Evolutionary conservation across 2,329 filamentous ascomycete genomes (phyloP).

Genomic region (Xylogone sp.): DNA sequence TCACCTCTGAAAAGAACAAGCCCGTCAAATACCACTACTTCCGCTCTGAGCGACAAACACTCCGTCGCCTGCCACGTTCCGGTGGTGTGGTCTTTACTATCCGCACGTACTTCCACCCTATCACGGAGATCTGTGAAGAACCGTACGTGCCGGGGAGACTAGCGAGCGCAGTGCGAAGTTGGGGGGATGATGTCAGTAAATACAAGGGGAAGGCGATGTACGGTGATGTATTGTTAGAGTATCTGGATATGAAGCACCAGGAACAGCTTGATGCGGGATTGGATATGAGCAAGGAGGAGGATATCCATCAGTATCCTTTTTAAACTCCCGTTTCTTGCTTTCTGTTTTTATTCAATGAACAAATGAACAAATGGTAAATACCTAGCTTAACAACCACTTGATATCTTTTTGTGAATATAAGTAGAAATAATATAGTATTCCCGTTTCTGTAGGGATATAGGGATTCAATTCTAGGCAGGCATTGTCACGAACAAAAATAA

Average conservation of each 20-base stretch:
- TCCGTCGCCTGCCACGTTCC: conserved; percentile 53
- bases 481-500: no score
- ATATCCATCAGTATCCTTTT: conserved; percentile 58
- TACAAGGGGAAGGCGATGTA: conserved; percentile 81
- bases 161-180: conserved; percentile 75
- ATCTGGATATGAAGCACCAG: conserved; percentile 68
- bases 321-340: conserved; percentile 10
- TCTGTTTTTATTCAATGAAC: neutral
- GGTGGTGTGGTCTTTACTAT: conserved; percentile 58
- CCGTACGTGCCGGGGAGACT: conserved; percentile 74
- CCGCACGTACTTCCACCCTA: conserved; percentile 58
- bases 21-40: conserved; percentile 73
- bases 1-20: conserved; percentile 69
- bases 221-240: conserved; percentile 69
- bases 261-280: conserved; percentile 69
- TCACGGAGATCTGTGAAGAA: conserved; percentile 53
- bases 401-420: no score
- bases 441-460: no score
- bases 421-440: no score
- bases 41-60: conserved; percentile 61
- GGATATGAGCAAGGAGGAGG: conserved; percentile 57
- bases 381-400: no score
- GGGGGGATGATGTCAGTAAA: conserved; percentile 70
- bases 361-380: no score
- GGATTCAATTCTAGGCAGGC: no score